Conservation (phyloP, 148 eudicot genomes). For the Bassia scoparia region DNA sequence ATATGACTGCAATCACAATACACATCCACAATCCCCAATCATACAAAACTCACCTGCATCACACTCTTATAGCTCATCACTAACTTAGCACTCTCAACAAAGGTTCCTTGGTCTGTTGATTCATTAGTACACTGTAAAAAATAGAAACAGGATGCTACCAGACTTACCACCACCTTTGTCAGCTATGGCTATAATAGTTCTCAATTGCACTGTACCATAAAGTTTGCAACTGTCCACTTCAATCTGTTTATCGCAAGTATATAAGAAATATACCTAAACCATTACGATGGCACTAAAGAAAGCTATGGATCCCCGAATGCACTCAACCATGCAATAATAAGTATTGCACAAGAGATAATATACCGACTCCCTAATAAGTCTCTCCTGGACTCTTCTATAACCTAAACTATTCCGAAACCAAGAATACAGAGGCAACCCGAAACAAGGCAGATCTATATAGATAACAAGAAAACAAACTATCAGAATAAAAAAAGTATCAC, state of each 20-base stretch:
- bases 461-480: no score
- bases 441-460: no score
- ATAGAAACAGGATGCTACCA: not conserved
- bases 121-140: not conserved
- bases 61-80: not conserved
- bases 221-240: not conserved
- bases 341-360: not conserved
- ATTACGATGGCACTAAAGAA: not conserved
- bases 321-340: not conserved
- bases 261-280: not conserved
- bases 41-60: no score
- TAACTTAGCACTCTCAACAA: not conserved
- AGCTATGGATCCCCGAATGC: not conserved
- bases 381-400: no score
- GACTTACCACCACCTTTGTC: not conserved
- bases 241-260: not conserved
- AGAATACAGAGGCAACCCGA: no score
- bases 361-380: not conserved
- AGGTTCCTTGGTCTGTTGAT: not conserved
- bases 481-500: no score
- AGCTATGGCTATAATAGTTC: not conserved
- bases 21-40: no score
- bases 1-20: not conserved
- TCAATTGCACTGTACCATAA: not conserved
- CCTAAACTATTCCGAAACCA: not conserved